Base-by-base conservation (phyloP, 108 stramenopile genomes). In the Nitzschia sp. region DNA sequence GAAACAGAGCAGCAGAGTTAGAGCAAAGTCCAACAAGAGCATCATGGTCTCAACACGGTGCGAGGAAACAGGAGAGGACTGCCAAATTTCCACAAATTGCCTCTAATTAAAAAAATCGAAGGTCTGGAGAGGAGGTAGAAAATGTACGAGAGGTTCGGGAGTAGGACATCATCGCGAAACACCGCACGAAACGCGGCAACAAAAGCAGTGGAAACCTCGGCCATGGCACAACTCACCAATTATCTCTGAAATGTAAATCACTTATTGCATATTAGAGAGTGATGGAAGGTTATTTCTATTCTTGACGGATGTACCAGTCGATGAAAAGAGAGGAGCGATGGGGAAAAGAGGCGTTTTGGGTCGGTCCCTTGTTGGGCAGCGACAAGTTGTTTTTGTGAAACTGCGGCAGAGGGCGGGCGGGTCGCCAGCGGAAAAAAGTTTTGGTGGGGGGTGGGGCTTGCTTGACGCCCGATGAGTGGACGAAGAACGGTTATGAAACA, bases 251-350 rank as follows among this genome's bases (percentile, higher is more conserved):
- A 1, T 6, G 29, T 19, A 34, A 28, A 71, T 31, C 31, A 62
- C 15, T 49, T 62, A 36, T 62, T 54, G 59, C 60, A 62, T 60
- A 61, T 58, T 60, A 71, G 13, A 60, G 58, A 59, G 30, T 30
- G 25, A 35, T 25, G 31, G 46, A 54, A 21, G 36, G 48, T 18
- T 51, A 23, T 11, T 5, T 51, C 24, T 24, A 42, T 8, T 42
- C 29, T 54, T 21, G 42, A 19, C 54, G 53, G 1, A 25, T 19
- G n/a, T 30, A 67, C 66, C 66, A n/a, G 25, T 67, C 54, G 42
- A 55, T 23, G 53, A 67, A 67, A 55, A 65, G 61, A n/a, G 32
- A 45, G 11, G n/a, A 29, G 25, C 4, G 64, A 47, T 15, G 27
- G 11, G 51, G 48, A 51, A 65, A 53, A 51, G 24, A 31, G 30